These are phyloP conservation scores for Penicillium canescens DNA, from an alignment of 495 filamentous ascomycete species.

Conservation along the genomic window DNA sequence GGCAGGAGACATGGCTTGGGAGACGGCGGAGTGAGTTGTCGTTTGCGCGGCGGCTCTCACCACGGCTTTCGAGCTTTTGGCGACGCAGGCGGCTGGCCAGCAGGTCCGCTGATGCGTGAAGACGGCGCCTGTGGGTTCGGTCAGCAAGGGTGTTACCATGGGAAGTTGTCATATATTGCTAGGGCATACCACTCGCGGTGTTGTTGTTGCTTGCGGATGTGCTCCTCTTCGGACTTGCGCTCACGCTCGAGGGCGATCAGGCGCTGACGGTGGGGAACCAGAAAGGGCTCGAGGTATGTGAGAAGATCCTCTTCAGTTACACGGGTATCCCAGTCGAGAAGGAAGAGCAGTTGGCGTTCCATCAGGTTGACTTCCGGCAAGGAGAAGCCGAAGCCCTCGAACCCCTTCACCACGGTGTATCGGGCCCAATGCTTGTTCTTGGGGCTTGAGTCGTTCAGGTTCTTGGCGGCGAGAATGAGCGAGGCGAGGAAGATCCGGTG, in stretches of 20 bases:
- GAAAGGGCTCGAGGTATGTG: conserved; percentile 82
- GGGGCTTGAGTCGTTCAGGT: conserved; percentile 86
- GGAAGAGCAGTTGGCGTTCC: conserved; percentile 95
- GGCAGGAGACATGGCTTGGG: conserved; percentile 36
- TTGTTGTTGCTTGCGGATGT: conserved; percentile 32
- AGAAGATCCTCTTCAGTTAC: conserved; percentile 85
- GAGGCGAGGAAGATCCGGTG: conserved; percentile 86
- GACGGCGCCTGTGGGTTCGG: conserved; percentile 27
- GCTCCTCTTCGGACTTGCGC: conserved; percentile 31
- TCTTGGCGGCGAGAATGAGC: conserved; percentile 77
- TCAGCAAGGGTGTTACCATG: not conserved
- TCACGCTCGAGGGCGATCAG: conserved; percentile 31
- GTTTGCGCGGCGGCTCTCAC: conserved; percentile 19
- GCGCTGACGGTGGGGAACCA: conserved; percentile 72
- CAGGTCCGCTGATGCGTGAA: conserved; percentile 43
- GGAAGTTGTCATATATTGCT: not conserved
- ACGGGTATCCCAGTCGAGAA: conserved; percentile 89
- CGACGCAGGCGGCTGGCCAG: conserved; percentile 43
- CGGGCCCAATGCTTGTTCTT: conserved; percentile 99
- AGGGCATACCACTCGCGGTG: conserved; percentile 41
- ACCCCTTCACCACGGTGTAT: conserved; percentile 77
- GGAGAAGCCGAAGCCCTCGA: conserved; percentile 84
- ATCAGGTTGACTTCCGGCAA: conserved; percentile 95
- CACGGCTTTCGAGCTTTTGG: conserved; percentile 39
- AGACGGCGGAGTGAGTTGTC: conserved; percentile 24